These are phyloP conservation scores for Panaeolus papilionaceus DNA, from an alignment of 768 basidiomycete species.

Conservation along the genomic window DNA sequence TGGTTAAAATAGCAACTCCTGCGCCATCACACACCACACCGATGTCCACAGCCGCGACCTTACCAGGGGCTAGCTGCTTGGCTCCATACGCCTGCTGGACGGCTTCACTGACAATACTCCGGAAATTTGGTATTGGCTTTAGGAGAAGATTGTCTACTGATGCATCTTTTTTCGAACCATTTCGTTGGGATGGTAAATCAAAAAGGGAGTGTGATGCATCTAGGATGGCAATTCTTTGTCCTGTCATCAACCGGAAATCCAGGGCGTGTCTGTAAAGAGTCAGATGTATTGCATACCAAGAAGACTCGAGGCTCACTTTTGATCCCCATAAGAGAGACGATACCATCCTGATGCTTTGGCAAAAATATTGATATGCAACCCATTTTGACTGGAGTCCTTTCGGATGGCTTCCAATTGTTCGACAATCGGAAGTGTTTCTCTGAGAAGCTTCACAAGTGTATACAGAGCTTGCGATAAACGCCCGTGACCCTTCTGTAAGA, in stretches of 20 bases:
- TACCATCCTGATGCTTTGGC: conserved; percentile 87
- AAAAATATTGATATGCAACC: conserved; percentile 62
- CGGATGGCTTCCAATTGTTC: conserved; percentile 69
- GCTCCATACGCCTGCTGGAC: conserved; percentile 47
- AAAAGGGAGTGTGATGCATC: conserved; percentile 75
- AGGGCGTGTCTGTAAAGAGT: conserved; percentile 64
- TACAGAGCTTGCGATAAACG: conserved; percentile 69
- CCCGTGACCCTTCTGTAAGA: conserved; percentile 71
- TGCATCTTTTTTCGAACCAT: conserved; percentile 17
- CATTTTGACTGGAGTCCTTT: conserved; percentile 38
- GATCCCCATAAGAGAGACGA: conserved; percentile 72
- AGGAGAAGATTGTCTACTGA: conserved; percentile 42
- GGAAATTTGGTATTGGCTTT: conserved; percentile 67
- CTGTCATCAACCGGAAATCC: conserved; percentile 78
- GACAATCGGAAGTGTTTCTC: conserved; percentile 81
- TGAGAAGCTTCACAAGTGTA: conserved; percentile 68
- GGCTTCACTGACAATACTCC: conserved; percentile 52
- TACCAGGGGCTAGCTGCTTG: conserved; percentile 38
- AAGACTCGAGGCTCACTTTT: conserved; percentile 49
- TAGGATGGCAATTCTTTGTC: conserved; percentile 70
- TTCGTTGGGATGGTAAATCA: conserved; percentile 26
- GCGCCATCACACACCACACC: conserved; percentile 66
- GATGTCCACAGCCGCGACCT: conserved; percentile 62
- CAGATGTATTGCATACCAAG: conserved; percentile 15
- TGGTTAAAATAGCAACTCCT: conserved; percentile 52